Base-by-base conservation (phyloP, 768 basidiomycete genomes). In the Trametes maxima region DNA sequence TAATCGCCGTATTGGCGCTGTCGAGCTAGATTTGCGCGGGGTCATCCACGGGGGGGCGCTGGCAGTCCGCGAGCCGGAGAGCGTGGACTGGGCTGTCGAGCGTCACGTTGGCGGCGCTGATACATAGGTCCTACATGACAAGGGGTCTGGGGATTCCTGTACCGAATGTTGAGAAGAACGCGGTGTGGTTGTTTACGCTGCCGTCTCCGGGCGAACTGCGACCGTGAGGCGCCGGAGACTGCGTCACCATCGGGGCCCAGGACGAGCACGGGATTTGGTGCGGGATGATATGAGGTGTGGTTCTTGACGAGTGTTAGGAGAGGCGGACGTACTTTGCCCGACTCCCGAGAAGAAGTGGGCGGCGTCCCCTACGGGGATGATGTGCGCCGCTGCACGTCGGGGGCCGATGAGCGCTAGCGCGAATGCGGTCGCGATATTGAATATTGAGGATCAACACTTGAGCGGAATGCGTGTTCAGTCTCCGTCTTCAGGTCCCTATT, bases 301-400 rank as follows among this genome's bases (percentile, higher is more conserved):
- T 16, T 17, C 12, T 6, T 24, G 24, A 16, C 12, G 39, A 33
- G 16, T 16, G 25, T 16, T 28, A 19, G 17, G 14, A 8, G 2
- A 13, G 10, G 7, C 0, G 19, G 22, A 42, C 5, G 16, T 12
- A 13, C 12, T 16, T 1, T 19, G 25, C 2, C 7, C 33, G 33
- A 22, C 39, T 45, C 44, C 40, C n/a, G 53, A 25, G 53, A 54
- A 44, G 28, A 54, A 54, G 17, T 54, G 53, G 40, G 53, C 53
- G 42, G 36, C 53, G 6, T 25, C n/a, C 5, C 54, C 28, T 13
- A 45, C 24, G 16, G 54, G 44, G 10, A 55, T 46, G 17, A 22
- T 7, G 21, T 55, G 43, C 4, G 54, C 54, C 12, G 22, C 42
- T 2, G 25, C 42, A 19, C 11, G 33, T 17, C 22, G 40, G 24